Evolutionary conservation across 352 stramenopile species (phyloP).

Genomic region (Phytophthora fragariaefolia): DNA sequence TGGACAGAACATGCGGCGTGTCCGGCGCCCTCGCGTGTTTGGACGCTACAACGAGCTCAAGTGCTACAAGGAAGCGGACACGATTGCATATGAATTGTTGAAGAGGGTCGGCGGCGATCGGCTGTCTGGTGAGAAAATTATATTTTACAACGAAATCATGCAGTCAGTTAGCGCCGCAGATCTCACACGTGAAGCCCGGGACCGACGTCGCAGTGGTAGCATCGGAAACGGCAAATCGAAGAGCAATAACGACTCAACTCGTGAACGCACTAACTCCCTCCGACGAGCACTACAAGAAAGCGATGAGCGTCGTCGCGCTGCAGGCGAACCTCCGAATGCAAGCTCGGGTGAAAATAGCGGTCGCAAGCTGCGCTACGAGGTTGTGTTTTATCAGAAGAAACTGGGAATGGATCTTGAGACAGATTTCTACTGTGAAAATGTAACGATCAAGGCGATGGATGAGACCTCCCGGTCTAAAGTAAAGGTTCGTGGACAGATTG

Average conservation of each 20-base stretch:
- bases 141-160: constrained; percentile 90
- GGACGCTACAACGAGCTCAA: constrained; percentile 90
- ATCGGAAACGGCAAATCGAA: constrained; percentile 42
- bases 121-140: constrained; percentile 84
- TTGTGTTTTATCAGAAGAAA: constrained; percentile 84
- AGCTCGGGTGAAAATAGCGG: constrained; percentile 32
- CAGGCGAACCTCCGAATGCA: constrained; percentile 33
- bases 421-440: constrained; percentile 90
- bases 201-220: constrained; percentile 47
- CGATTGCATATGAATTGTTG: constrained; percentile 86
- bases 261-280: constrained; percentile 73
- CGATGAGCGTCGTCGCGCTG: constrained; percentile 56
- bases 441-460: constrained; percentile 85
- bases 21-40: constrained; percentile 86
- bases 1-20: constrained; percentile 76
- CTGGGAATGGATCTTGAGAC: constrained; percentile 88
- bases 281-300: constrained; percentile 72
- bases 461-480: constrained; percentile 53
- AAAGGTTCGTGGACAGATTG: constrained; percentile 66
- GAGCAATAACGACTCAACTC: constrained; percentile 62
- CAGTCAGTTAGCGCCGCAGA: constrained; percentile 78
- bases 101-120: constrained; percentile 73
- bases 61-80: constrained; percentile 90
- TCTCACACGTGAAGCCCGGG: constrained; percentile 77
- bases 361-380: constrained; percentile 80